Evolutionary conservation across 371 early-diverging fungal genomes (phyloP), one percentile per base, ranked within the genome.

Genomic region (Rhizopus sp.): DNA sequence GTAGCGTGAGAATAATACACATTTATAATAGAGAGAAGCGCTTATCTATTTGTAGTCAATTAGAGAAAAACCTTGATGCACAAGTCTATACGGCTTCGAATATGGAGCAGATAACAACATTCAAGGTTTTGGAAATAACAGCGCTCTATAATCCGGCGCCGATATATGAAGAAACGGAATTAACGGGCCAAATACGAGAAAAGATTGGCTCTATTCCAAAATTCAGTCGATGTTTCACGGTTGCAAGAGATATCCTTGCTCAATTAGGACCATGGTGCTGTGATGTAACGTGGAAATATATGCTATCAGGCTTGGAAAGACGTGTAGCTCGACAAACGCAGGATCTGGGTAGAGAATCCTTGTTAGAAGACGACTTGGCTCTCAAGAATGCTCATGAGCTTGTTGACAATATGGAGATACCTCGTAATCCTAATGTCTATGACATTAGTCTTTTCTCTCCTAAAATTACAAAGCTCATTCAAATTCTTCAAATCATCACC

Each of bases 211-310:
- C 41, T 10, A 63, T 72, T 54, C 39, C 62, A 29, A 73, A 74
- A 7, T 69, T 79, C 31, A 60, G 57, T 4, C 68, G 76, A 12
- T 69, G 76, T 5, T 79, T 83, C 40, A 41, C 53, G 0, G 57
- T 66, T 0, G 68, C 73, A 4, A n/a, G n/a, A 1, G 59, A 73
- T 32, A 65, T 64, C 3, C 66, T 83, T n/a, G 17, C 61, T 2
- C 64, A 81, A 29, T 72, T 90, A 0, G 92, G 92, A 0, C 80
- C 88, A 0, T 92, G 89, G 89, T 85, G 85, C 34, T 60, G 77
- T 40, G 85, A 88, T 55, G 60, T 67, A 0, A 70, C 84, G 23
- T 88, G 84, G 81, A 65, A 73, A 41, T 47, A 50, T 15, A 50
- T 74, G 33, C 57, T 85, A 9, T 66, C 73, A 5, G 72, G 63